Base-by-base conservation (phyloP, 2,329 filamentous ascomycete genomes). In the Ascochyta clinopodiicola region DNA sequence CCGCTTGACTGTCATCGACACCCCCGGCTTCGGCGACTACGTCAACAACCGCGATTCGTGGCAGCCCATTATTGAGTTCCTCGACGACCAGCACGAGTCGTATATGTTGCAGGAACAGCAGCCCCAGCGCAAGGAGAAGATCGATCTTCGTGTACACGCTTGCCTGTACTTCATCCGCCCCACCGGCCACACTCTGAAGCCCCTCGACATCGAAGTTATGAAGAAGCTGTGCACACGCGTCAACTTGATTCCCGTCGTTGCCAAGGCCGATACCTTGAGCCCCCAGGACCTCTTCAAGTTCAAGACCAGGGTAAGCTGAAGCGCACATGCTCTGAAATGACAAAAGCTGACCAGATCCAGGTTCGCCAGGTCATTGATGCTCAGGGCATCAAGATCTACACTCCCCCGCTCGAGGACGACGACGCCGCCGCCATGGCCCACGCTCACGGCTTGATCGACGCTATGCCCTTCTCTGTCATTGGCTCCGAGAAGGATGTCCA, bases 21-120 rank as follows among this genome's bases (percentile, higher is more conserved):
- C 95, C 63, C 95, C 95, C 72, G 95, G 95, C 70, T 99, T 99
- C 75, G 95, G 95, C 79, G 95, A 99, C 86, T 99, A 99, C 77
- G 95, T 99, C 78, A 99, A 99, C 89, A 99, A 99, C 87, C 91
- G 94, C 75, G 95, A 99, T 80, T 98, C 95, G 62, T 99, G 95
- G 95, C 96, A 96, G 86, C 95, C 95, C 77, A 98, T 99, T 77
- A 98, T 99, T 80, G 95, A 99, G 81, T 99, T 99, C 84, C 86
- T 99, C 73, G 95, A 99, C 81, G 95, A 99, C 82, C 95, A 99
- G 86, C 96, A 99, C 79, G 95, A 99, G 85, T 99, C 95, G 34
- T 99, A 99, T 82, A 99, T 99, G 95, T 86, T 99, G 77, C 95
- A 99, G 84, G 95, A 99, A 87, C 95, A 99, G 81, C 95, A 99